Evolutionary conservation across 2,329 filamentous ascomycete genomes (phyloP).

Genomic region (Orbilia quercus): DNA sequence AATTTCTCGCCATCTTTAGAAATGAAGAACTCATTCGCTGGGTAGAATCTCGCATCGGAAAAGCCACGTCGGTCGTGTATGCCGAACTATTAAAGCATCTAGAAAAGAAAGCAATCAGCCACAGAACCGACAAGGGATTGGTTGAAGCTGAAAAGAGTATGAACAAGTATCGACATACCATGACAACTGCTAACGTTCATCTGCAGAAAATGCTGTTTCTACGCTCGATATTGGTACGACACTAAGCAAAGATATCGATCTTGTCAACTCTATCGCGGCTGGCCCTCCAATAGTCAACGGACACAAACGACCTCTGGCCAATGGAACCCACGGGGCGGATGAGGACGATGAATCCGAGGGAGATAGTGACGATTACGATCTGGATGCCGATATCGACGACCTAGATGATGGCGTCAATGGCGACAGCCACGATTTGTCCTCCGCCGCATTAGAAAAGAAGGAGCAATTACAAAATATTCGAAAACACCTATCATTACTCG

Average conservation of each 20-base stretch:
- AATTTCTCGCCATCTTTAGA: slow-evolving; percentile 82
- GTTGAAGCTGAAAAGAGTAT: slow-evolving; percentile 46
- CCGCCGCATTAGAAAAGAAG: slow-evolving; percentile 38
- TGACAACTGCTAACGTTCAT: slow-evolving; percentile 50
- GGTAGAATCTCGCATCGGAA: slow-evolving; percentile 76
- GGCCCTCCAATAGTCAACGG: slow-evolving; percentile 59
- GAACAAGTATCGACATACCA: slow-evolving; percentile 45
- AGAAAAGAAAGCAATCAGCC: slow-evolving; percentile 73
- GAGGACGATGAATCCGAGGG: slow-evolving; percentile 60
- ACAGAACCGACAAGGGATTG: slow-evolving; percentile 30
- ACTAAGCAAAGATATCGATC: slow-evolving; percentile 58
- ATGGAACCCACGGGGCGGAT: slow-evolving; percentile 59
- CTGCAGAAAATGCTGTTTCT: slow-evolving; percentile 58
- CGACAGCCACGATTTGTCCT: slow-evolving; percentile 60
- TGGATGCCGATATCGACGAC: slow-evolving; percentile 62
- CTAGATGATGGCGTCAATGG: slow-evolving; percentile 61
- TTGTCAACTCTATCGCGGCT: slow-evolving; percentile 58
- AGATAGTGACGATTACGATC: slow-evolving; percentile 62
- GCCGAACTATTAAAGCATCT: slow-evolving; percentile 76
- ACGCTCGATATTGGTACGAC: slow-evolving; percentile 59
- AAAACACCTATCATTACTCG: slow-evolving; percentile 64
- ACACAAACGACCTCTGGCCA: slow-evolving; percentile 63
- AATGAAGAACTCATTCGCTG: slow-evolving; percentile 81
- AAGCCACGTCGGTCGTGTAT: slow-evolving; percentile 82
- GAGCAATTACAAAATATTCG: slow-evolving; percentile 48